phyloP scores from a whole-genome alignment of 257 asterid genomes.

The Primulina tabacum region DNA sequence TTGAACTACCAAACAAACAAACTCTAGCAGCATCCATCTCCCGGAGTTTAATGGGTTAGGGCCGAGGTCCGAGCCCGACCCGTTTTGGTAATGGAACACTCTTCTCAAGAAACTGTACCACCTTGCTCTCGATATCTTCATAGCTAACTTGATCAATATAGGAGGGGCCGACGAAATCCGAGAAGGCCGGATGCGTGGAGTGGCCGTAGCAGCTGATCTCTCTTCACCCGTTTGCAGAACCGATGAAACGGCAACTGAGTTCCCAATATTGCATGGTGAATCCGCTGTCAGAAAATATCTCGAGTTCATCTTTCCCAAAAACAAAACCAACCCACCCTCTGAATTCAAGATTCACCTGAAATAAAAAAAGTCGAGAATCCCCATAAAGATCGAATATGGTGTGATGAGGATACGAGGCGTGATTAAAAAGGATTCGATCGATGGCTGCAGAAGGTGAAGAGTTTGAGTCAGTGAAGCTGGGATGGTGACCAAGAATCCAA shows the following conservation, averaged over 20 bases:
- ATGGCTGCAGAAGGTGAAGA: conserved; percentile 34
- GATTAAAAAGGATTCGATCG: conserved; percentile 31
- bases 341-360: no score
- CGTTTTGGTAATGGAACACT: conserved; percentile 84
- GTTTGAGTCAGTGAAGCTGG: conserved; percentile 46
- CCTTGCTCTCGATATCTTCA: conserved; percentile 71
- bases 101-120: conserved; percentile 74
- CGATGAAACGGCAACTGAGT: conserved; percentile 38
- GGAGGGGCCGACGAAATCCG: conserved; percentile 37
- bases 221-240: conserved; percentile 39
- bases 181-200: conserved; percentile 40
- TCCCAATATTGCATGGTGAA: conserved; percentile 44
- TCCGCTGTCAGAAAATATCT: conserved; percentile 55
- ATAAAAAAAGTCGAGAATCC: not conserved
- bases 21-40: conserved; percentile 73
- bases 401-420: not conserved
- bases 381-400: not conserved
- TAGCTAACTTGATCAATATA: conserved; percentile 58
- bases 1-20: conserved; percentile 51
- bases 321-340: no score
- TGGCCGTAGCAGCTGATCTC: conserved; percentile 25
- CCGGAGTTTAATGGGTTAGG: conserved; percentile 79
- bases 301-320: conserved; percentile 36
- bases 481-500: conserved; percentile 77
- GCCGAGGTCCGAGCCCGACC: conserved; percentile 71